A percentile compares a stretch with the other conserved stretches of the same genome.
Conservation (phyloP, 495 filamentous ascomycete species). For the Aspergillus incahuasiensis region DNA sequence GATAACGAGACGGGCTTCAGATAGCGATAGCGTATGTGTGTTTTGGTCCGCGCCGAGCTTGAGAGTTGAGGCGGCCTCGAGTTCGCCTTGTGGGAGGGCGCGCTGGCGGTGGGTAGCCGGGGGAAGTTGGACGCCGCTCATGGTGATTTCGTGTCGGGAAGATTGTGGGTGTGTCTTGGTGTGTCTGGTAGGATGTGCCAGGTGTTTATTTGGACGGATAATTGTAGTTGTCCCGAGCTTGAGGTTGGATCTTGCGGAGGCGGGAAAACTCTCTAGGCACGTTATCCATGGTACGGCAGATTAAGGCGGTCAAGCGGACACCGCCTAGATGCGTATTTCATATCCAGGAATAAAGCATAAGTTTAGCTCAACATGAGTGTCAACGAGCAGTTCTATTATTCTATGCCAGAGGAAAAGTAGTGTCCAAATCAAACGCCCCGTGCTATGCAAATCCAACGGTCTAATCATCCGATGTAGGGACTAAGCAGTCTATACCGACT, state of each 20-base stretch:
- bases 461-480: not conserved
- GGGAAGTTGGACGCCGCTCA: slow-evolving; percentile 22
- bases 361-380: too few species aligned
- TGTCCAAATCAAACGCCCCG: slow-evolving; percentile 17
- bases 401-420: slow-evolving; percentile 1
- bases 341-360: too few species aligned
- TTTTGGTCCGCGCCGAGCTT: slow-evolving; percentile 88
- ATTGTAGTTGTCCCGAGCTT: not conserved
- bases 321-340: too few species aligned
- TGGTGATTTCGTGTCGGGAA: not conserved
- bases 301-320: slow-evolving; percentile 8
- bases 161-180: too few species aligned
- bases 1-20: slow-evolving; percentile 87
- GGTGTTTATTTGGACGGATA: too few species aligned
- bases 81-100: slow-evolving; percentile 69
- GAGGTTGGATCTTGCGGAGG: not conserved
- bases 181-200: not conserved
- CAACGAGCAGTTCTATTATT: not conserved
- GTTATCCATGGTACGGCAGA: slow-evolving; percentile 9
- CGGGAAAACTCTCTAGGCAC: slow-evolving; percentile 13
- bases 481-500: slow-evolving; percentile 15
- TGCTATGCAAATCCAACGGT: slow-evolving; percentile 15
- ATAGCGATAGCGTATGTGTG: slow-evolving; percentile 80
- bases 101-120: slow-evolving; percentile 66
- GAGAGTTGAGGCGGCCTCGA: slow-evolving; percentile 78